These are phyloP conservation scores for Gynandropsis gynandra DNA, from an alignment of 345 rosid species.

Conservation along the genomic window DNA sequence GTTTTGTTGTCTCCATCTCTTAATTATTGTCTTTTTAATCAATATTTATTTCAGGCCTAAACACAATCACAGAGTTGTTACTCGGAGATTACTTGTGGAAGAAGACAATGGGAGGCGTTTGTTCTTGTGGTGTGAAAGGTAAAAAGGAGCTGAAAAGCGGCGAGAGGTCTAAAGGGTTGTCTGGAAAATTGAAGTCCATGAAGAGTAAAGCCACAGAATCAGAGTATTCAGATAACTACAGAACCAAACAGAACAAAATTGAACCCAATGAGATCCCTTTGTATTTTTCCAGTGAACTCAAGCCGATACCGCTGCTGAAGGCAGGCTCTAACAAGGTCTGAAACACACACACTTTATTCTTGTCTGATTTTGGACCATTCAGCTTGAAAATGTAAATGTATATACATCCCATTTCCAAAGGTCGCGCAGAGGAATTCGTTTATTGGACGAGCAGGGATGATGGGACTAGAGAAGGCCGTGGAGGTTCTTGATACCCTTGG, in stretches of 20 bases:
- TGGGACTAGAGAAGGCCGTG: slow-evolving; percentile 64
- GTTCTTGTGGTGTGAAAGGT: slow-evolving; percentile 33
- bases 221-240: slow-evolving; percentile 16
- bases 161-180: slow-evolving; percentile 26
- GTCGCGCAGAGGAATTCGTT: slow-evolving; percentile 41
- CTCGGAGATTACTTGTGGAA: slow-evolving; percentile 9
- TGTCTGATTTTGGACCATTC: not conserved
- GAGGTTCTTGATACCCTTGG: slow-evolving; percentile 70
- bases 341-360: not conserved
- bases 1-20: not conserved
- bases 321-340: slow-evolving; percentile 40
- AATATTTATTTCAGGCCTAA: not conserved
- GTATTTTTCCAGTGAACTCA: slow-evolving; percentile 49
- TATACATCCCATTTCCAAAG: slow-evolving; percentile 19
- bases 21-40: slow-evolving; percentile 15
- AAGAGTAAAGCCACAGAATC: slow-evolving; percentile 26
- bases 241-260: slow-evolving; percentile 26
- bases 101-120: slow-evolving; percentile 60
- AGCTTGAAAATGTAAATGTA: not conserved
- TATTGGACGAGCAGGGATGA: slow-evolving; percentile 53
- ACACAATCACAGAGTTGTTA: not conserved
- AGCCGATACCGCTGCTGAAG: slow-evolving; percentile 36
- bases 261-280: slow-evolving; percentile 23
- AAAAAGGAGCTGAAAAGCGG: slow-evolving; percentile 20
- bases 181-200: slow-evolving; percentile 36